Conservation (phyloP, 2,329 filamentous ascomycete species). For the Cadophora malorum region DNA sequence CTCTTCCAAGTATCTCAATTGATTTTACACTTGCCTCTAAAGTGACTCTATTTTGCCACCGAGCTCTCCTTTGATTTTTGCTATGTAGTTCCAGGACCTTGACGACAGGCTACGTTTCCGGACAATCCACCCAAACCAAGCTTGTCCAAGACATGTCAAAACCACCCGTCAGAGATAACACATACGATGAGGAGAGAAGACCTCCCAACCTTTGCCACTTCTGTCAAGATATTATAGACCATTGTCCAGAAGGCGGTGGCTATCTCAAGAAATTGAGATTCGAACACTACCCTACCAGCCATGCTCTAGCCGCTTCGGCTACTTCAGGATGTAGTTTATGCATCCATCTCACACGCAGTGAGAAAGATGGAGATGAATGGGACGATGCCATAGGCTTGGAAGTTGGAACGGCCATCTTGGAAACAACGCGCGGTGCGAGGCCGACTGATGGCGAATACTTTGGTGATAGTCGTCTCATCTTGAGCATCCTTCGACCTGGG, state of each 20-base stretch:
- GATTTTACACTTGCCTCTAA: too few relatives aligned
- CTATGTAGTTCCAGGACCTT: not conserved
- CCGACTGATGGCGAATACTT: not conserved
- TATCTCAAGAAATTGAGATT: not conserved
- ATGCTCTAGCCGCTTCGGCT: not conserved
- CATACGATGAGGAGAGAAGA: not conserved
- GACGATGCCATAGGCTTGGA: not conserved
- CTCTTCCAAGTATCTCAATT: too few relatives aligned
- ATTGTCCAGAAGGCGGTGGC: not conserved
- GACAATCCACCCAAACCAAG: not conserved
- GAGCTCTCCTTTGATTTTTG: not conserved
- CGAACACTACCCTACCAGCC: not conserved
- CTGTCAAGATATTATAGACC: not conserved
- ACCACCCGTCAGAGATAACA: not conserved
- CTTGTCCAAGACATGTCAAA: not conserved
- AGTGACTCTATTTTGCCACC: not conserved
- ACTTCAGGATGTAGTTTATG: not conserved
- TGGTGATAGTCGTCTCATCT: not conserved
- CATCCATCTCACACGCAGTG: conserved; percentile 4
- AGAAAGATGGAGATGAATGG: not conserved
- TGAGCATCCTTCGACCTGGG: not conserved
- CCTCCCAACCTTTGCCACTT: not conserved
- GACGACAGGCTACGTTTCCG: not conserved
- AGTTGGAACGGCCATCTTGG: not conserved
- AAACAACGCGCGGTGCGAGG: not conserved